Conservation (phyloP, 257 asterid genomes). For the Nicotiana paniculata region DNA sequence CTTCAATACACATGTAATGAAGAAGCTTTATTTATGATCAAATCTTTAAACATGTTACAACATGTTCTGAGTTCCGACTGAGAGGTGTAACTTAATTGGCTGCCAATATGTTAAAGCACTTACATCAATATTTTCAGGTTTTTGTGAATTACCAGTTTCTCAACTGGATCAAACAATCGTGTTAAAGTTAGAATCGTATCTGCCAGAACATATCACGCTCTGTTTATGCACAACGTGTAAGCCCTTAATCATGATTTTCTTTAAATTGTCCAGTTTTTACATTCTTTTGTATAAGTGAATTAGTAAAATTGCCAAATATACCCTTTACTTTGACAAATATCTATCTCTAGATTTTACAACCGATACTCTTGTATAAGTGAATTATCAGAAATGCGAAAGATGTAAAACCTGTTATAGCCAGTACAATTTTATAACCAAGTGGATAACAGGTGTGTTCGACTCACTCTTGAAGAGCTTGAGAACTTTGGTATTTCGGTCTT, state of each 20-base stretch:
- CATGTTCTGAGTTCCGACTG: too few relatives aligned
- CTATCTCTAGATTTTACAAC: too few relatives aligned
- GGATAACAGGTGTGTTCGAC: conserved; percentile 86
- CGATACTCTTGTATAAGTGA: too few relatives aligned
- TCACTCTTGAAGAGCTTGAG: conserved; percentile 80
- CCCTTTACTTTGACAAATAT: neutral
- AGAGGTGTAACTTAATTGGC: neutral
- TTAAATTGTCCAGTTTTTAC: neutral
- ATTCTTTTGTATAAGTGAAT: neutral
- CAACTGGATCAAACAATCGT: conserved; percentile 80
- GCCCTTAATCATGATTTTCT: conserved; percentile 8
- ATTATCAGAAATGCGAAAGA: too few relatives aligned
- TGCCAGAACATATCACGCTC: conserved; percentile 88
- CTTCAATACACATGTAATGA: too few relatives aligned
- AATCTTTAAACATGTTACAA: too few relatives aligned
- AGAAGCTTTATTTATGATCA: too few relatives aligned
- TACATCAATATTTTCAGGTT: conserved; percentile 35
- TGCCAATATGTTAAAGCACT: neutral
- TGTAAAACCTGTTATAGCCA: too few relatives aligned
- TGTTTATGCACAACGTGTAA: conserved; percentile 93
- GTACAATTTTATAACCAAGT: conserved; percentile 21
- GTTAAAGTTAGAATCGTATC: conserved; percentile 89
- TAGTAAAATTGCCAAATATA: neutral
- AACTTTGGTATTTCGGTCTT: conserved; percentile 85
- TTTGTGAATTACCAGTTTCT: conserved; percentile 83